Evolutionary conservation across 1,284 basidiomycete genomes (phyloP), one percentile per base, ranked within the genome.

Genomic region (Pholiota adiposa): DNA sequence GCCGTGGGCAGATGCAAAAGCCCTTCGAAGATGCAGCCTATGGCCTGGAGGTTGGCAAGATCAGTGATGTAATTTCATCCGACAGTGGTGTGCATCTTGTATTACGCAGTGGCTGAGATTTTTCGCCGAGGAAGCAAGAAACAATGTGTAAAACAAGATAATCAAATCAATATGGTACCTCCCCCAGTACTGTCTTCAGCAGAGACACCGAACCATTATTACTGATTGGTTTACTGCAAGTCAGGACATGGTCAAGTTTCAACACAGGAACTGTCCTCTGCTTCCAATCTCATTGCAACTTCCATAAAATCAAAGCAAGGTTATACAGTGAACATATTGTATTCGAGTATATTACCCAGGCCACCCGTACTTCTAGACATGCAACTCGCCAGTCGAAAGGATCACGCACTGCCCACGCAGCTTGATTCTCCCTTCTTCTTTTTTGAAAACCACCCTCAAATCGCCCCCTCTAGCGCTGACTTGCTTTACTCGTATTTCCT

Each of bases 61-160:
- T 98, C 67, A 96, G 93, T 75, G 90, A 87, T 51, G 80, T 98
- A 54, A 84, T 98, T 72, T 88, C 88, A 69, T 93, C 96, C 40
- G 97, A 98, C 69, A 96, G 93, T 66, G 97, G 97, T n/a, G 93
- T 97, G 12, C 97, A 99, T 75, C 74, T 98, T 65, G 94, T 99
- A 70, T 79, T 97, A 75, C 85, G 97, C 67, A 97, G 95, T 50
- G 95, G 82, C 9, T 97, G 36, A 56, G 36, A 18, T 12, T 25
- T 5, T 18, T n/a, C n/a, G 18, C 14, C 27, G 19, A 40, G 12
- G 34, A 25, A 40, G 16, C 27, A 40, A 29, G 11, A 41, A 41
- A 43, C 27, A n/a, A 41, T 25, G 43, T 41, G 51, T 53, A 41
- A 53, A 33, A 33, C 16, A 50, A 12, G 6, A 19, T 41, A 53